A percentile compares a stretch with the other conserved stretches of the same genome.
phyloP scores from a whole-genome alignment of 345 rosid genomes.

The Abelmoschus esculentus region DNA sequence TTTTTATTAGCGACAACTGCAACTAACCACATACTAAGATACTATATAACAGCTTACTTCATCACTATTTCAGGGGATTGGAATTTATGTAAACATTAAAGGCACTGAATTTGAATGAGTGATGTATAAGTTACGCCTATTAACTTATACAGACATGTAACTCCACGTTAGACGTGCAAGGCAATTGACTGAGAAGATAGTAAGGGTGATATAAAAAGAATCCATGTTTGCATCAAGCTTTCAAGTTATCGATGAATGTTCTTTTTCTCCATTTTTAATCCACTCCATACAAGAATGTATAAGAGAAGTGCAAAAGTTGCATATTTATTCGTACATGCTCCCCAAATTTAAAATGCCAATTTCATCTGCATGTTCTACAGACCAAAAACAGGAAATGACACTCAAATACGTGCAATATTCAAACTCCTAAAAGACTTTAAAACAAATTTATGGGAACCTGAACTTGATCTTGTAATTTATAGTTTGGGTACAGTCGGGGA shows the following conservation, averaged over 20 bases:
- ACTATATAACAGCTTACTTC: neutral
- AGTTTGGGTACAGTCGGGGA: neutral
- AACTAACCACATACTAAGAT: neutral
- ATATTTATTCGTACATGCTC: neutral
- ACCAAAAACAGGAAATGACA: neutral
- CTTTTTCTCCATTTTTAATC: neutral
- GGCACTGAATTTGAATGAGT: neutral
- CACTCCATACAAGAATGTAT: neutral
- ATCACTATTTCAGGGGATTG: neutral
- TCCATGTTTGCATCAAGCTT: neutral
- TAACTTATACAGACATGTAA: neutral
- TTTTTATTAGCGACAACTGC: neutral
- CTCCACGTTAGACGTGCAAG: neutral
- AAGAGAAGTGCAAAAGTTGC: neutral
- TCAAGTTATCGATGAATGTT: neutral
- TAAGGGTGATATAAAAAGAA: neutral
- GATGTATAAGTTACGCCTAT: neutral
- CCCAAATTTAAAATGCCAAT: neutral
- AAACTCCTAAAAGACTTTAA: neutral
- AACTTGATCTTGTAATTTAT: neutral
- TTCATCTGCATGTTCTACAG: neutral
- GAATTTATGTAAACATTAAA: neutral
- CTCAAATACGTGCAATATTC: neutral
- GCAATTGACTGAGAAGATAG: neutral
- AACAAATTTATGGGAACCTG: neutral